phyloP scores from a whole-genome alignment of 306 rosid species.

The Prunus campanulata region DNA sequence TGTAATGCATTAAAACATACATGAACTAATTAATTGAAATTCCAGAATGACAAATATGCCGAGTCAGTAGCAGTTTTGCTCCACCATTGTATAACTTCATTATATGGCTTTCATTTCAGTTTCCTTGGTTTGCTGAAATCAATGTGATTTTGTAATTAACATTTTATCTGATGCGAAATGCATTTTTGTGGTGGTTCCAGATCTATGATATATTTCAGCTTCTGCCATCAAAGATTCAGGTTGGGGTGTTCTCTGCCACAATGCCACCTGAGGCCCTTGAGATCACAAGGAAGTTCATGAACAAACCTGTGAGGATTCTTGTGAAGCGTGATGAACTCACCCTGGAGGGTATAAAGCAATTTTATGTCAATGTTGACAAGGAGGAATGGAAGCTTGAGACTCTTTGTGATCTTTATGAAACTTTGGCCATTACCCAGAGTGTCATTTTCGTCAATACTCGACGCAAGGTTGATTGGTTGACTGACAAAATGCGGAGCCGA shows the following conservation, averaged over 20 bases:
- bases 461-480: constrained; percentile 89
- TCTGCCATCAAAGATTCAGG: constrained; percentile 68
- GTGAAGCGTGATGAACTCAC: constrained; percentile 90
- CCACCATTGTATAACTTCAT: not conserved
- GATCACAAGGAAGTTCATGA: constrained; percentile 82
- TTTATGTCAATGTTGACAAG: constrained; percentile 65
- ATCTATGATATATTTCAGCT: constrained; percentile 84
- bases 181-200: constrained; percentile 31
- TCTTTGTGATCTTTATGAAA: constrained; percentile 73
- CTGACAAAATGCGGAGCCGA: constrained; percentile 80
- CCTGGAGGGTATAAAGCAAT: constrained; percentile 79
- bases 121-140: not conserved
- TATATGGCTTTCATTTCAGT: not conserved
- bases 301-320: constrained; percentile 83
- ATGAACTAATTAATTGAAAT: not conserved
- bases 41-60: not conserved
- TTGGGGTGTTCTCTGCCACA: constrained; percentile 83
- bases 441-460: constrained; percentile 79
- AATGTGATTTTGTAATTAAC: not conserved
- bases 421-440: constrained; percentile 78
- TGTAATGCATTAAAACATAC: not conserved
- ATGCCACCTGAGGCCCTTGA: constrained; percentile 92
- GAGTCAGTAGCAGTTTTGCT: not conserved
- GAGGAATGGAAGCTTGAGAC: constrained; percentile 87
- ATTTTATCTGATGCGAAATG: not conserved